These are phyloP conservation scores for Clathrus columnatus DNA, from an alignment of 768 basidiomycete genomes.

Conservation along the genomic window DNA sequence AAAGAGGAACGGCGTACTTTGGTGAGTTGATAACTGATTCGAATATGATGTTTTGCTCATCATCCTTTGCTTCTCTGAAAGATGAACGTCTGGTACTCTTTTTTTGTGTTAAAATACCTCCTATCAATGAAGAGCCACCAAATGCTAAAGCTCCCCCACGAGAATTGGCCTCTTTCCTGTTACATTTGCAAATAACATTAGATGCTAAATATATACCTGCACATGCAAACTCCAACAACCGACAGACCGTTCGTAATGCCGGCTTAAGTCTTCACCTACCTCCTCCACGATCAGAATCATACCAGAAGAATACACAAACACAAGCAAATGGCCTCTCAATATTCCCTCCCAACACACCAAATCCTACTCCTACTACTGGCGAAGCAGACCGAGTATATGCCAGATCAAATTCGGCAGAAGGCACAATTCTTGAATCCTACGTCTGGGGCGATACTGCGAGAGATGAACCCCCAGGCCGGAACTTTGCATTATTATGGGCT, in stretches of 20 bases:
- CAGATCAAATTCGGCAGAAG: constrained; percentile 40
- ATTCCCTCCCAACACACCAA: constrained; percentile 75
- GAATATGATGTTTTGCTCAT: constrained; percentile 42
- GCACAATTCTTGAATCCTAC: constrained; percentile 57
- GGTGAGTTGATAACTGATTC: constrained; percentile 39
- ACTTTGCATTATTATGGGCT: constrained; percentile 61
- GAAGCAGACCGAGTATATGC: constrained; percentile 72
- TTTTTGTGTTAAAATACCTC: constrained; percentile 23
- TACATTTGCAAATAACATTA: constrained; percentile 67
- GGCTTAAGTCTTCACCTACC: constrained; percentile 32
- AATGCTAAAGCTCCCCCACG: constrained; percentile 27
- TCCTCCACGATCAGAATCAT: constrained; percentile 47
- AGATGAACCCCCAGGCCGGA: constrained; percentile 33
- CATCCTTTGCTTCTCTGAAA: constrained; percentile 37
- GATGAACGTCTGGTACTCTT: constrained; percentile 23
- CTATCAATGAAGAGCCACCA: constrained; percentile 21
- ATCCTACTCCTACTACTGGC: constrained; percentile 68
- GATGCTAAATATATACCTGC: constrained; percentile 70
- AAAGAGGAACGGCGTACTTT: constrained; percentile 63
- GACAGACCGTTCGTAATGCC: constrained; percentile 23
- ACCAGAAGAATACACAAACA: constrained; percentile 26
- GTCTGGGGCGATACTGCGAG: constrained; percentile 63
- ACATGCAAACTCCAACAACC: constrained; percentile 26
- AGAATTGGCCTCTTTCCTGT: constrained; percentile 47
- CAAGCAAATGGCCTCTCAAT: constrained; percentile 45